Evolutionary conservation across 2,329 filamentous ascomycete genomes (phyloP), one percentile per base, ranked within the genome.

Genomic region (Cladosporium sp.): DNA sequence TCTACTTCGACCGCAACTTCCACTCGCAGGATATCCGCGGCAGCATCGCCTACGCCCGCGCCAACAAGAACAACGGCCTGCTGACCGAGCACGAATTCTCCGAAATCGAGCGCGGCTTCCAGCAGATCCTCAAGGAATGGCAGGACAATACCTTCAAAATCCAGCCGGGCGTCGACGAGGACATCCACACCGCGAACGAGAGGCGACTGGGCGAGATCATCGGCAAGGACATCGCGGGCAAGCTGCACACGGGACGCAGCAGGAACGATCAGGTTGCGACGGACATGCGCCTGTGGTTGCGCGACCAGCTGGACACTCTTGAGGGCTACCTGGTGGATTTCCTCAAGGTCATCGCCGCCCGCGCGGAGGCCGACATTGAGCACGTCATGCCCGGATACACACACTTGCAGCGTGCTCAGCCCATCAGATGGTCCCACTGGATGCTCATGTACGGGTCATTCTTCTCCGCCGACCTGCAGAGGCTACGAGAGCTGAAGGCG

Each of bases 211-310:
- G 88, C 45, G 90, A 96, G 74, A 79, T 96, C 56, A 91, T 96
- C 56, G 89, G 90, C 62, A 91, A 87, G 68, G 82, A 90, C 20
- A 83, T 87, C 51, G 89, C 85, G 1, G 89, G 91, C 19, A 96
- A 96, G 74, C 80, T 96, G 52, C 91, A 96, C 71, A 96, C 90
- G n/a, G 75, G 75, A 38, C 85, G 91, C 47, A 91, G 86, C 68
- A 81, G 90, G 60, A 96, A 96, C 64, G 90, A 96, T 71, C 90
- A 96, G 72, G 83, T 95, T 51, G 89, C 85, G 42, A 91, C 86
- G 18, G 89, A 95, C 63, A 92, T 96, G 87, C 84, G 89, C 54
- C 75, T 96, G 68, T 96, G 89, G 89, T 72, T 95, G 56, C 80
- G 89, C 38, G 84, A 91, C 57, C 79, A 86, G 72, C 74, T 96